phyloP scores from a whole-genome alignment of 805 yeast species.

The Kluyveromyces wickerhamii region DNA sequence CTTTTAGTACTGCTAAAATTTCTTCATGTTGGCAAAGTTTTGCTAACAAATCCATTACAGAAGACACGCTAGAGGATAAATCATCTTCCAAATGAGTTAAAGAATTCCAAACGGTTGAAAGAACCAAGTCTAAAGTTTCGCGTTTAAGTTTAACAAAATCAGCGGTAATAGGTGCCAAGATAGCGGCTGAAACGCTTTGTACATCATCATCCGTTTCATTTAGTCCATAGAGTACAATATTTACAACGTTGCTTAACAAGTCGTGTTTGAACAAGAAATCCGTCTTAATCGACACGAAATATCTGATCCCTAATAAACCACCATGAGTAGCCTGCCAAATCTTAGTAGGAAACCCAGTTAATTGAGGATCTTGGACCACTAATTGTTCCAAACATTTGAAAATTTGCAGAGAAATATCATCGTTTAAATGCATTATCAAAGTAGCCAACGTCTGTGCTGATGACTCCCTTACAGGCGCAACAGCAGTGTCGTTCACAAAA shows the following conservation, averaged over 20 bases:
- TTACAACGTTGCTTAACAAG: slow-evolving; percentile 61
- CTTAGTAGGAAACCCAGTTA: slow-evolving; percentile 33
- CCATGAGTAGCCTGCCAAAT: slow-evolving; percentile 99
- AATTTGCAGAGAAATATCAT: slow-evolving; percentile 48
- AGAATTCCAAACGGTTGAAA: slow-evolving; percentile 84
- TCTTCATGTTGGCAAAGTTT: slow-evolving; percentile 75
- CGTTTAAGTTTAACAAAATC: slow-evolving; percentile 67
- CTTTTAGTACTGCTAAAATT: slow-evolving; percentile 65
- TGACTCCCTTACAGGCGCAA: slow-evolving; percentile 96
- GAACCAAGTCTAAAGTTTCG: slow-evolving; percentile 36
- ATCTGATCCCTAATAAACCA: slow-evolving; percentile 88
- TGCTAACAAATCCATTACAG: slow-evolving; percentile 89
- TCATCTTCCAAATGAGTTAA: slow-evolving; percentile 82
- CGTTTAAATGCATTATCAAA: slow-evolving; percentile 59
- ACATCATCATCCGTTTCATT: slow-evolving; percentile 85
- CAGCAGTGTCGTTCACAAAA: slow-evolving; percentile 93
- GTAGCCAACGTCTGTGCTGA: slow-evolving; percentile 95
- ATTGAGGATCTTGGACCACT: slow-evolving; percentile 50
- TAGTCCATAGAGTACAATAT: slow-evolving; percentile 82
- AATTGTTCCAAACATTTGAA: slow-evolving; percentile 60
- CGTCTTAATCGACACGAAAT: slow-evolving; percentile 82
- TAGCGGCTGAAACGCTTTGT: slow-evolving; percentile 93
- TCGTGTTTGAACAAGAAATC: slow-evolving; percentile 56
- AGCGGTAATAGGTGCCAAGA: slow-evolving; percentile 81
- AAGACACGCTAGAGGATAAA: slow-evolving; percentile 87